Conservation (phyloP, 2,329 filamentous ascomycete genomes). For the Cytospora schulzeri region DNA sequence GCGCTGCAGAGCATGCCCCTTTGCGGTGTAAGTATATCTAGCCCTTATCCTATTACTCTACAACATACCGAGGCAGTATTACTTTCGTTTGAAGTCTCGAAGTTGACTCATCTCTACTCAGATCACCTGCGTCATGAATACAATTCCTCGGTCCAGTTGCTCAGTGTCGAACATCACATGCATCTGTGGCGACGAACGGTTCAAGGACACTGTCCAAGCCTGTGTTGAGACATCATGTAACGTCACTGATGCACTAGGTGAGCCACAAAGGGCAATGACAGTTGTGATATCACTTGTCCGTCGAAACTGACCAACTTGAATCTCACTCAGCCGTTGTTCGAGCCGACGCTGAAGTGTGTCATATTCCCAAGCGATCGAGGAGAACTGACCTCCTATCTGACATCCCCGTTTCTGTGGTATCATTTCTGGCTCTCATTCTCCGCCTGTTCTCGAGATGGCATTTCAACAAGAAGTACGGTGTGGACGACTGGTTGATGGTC, state of each 20-base stretch:
- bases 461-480: constrained; percentile 35
- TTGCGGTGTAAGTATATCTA: background rate
- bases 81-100: background rate
- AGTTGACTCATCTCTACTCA: background rate
- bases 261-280: background rate
- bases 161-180: constrained; percentile 34
- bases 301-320: background rate
- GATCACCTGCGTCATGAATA: constrained; percentile 31
- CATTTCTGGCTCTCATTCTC: constrained; percentile 38
- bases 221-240: constrained; percentile 36
- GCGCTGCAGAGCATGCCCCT: background rate
- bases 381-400: constrained; percentile 37
- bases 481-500: constrained; percentile 46
- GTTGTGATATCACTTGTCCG: background rate
- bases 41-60: background rate
- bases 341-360: constrained; percentile 38
- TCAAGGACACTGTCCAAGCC: constrained; percentile 28
- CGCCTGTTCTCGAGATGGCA: constrained; percentile 42
- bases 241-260: constrained; percentile 34
- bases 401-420: constrained; percentile 40
- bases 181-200: constrained; percentile 33
- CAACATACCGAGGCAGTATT: too few species aligned
- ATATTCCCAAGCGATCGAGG: constrained; percentile 36
- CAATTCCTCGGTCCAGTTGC: constrained; percentile 32
- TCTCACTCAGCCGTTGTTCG: constrained; percentile 31